A percentile compares a stretch with the other conserved stretches of the same genome.
phyloP scores from a whole-genome alignment of 495 filamentous ascomycete genomes.

The Penicillium dipodomyicola region DNA sequence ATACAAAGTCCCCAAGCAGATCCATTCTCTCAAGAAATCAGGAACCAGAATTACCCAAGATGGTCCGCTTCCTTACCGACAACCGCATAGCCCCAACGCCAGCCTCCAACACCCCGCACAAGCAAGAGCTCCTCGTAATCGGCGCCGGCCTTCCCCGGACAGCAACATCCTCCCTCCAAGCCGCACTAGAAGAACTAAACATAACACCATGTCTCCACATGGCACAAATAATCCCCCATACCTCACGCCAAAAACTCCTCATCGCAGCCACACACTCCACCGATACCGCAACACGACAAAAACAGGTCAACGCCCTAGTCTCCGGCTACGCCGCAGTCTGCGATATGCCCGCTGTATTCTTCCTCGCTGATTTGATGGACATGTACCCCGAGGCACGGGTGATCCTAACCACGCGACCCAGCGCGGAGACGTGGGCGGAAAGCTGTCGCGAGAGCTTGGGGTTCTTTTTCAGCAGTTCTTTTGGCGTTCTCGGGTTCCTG shows the following conservation, averaged over 20 bases:
- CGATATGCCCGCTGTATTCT: conserved; percentile 19
- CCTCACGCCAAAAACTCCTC: conserved; percentile 8
- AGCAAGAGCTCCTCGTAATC: conserved; percentile 9
- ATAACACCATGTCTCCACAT: conserved; percentile 16
- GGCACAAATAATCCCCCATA: conserved; percentile 18
- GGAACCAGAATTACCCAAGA: background rate
- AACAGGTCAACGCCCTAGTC: conserved; percentile 7
- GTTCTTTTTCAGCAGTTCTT: conserved; percentile 14
- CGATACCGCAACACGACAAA: conserved; percentile 4
- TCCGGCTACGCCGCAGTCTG: conserved; percentile 14
- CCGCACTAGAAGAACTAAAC: conserved; percentile 15
- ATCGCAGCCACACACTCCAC: conserved; percentile 5
- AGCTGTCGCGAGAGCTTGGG: conserved; percentile 12
- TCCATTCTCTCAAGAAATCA: no score
- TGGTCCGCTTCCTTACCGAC: conserved; percentile 17
- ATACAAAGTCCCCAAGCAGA: no score
- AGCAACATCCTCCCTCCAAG: conserved; percentile 19
- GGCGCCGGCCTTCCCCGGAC: conserved; percentile 18
- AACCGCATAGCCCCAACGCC: conserved; percentile 1
- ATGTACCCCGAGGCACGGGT: conserved; percentile 15
- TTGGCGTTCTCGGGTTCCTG: conserved; percentile 8
- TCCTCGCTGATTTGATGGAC: conserved; percentile 14
- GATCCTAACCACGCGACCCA: conserved; percentile 1
- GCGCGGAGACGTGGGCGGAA: conserved; percentile 11
- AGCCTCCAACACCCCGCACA: background rate